These are phyloP conservation scores for Aspergillus sp. DNA, from an alignment of 2,329 filamentous ascomycete species.

Conservation along the genomic window DNA sequence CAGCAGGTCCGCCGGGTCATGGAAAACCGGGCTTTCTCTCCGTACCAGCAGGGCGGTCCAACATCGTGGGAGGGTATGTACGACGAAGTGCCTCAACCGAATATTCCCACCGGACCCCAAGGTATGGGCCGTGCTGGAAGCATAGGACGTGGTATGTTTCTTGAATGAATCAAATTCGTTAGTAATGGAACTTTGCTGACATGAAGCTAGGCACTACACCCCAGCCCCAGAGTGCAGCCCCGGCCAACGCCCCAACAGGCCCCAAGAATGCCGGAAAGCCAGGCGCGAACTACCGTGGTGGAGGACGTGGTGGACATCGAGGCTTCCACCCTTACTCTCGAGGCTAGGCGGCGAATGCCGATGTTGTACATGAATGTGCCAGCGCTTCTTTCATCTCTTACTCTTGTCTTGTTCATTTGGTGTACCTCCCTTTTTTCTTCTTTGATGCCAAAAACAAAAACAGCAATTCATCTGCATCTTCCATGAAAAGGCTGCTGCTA, in stretches of 20 bases:
- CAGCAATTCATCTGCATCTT: no score
- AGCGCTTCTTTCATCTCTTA: not conserved
- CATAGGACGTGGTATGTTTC: conserved; percentile 36
- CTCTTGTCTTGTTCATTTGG: not conserved
- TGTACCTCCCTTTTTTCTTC: not conserved
- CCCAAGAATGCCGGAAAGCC: conserved; percentile 92
- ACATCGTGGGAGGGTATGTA: conserved; percentile 98
- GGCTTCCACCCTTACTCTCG: conserved; percentile 76
- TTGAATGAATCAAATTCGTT: conserved; percentile 12
- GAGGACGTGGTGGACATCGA: conserved; percentile 68
- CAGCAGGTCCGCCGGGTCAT: conserved; percentile 56
- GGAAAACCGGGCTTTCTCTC: conserved; percentile 35
- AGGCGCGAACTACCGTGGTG: conserved; percentile 88
- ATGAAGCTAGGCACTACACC: conserved; percentile 29
- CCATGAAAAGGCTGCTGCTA: no score
- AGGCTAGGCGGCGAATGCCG: conserved; percentile 8
- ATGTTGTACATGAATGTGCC: no score
- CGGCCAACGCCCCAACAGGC: conserved; percentile 84
- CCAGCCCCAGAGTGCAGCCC: conserved; percentile 50
- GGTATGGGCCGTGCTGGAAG: conserved; percentile 41
- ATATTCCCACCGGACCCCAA: conserved; percentile 52
- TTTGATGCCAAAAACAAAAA: no score
- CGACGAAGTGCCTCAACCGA: conserved; percentile 85
- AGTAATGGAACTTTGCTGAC: conserved; percentile 19
- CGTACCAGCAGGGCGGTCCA: conserved; percentile 57